Percentiles rank a stretch among this genome's conserved stretches.
Conservation (phyloP, 2,329 filamentous ascomycete species). For the Purpureocillium takamizusanense region DNA sequence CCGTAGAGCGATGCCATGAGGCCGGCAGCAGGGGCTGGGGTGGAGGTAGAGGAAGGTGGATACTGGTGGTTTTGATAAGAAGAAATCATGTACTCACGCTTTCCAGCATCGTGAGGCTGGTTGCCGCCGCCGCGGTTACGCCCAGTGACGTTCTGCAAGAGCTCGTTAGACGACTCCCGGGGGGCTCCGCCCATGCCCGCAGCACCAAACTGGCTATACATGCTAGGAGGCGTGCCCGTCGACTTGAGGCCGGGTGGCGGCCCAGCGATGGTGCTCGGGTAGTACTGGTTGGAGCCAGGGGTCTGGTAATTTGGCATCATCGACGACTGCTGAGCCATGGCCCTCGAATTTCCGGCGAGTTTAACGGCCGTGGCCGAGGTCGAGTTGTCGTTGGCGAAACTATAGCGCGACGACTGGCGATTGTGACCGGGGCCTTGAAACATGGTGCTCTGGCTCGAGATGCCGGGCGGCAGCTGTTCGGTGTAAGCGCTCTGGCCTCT, state of each 20-base stretch:
- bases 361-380: conserved; percentile 50
- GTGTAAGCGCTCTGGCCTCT: conserved; percentile 52
- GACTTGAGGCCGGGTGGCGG: conserved; percentile 94
- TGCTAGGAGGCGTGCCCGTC: conserved; percentile 85
- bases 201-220: conserved; percentile 88
- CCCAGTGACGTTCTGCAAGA: conserved; percentile 76
- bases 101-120: conserved; percentile 75
- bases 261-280: conserved; percentile 76
- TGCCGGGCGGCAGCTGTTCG: conserved; percentile 51
- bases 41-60: conserved; percentile 70
- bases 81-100: conserved; percentile 98
- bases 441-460: conserved; percentile 35
- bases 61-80: conserved; percentile 75
- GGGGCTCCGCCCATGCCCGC: conserved; percentile 59
- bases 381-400: conserved; percentile 70
- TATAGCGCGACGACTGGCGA: conserved; percentile 79
- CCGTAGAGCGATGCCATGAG: conserved; percentile 89
- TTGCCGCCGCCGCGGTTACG: conserved; percentile 56
- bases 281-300: conserved; percentile 62
- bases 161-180: conserved; percentile 56
- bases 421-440: conserved; percentile 61
- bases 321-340: conserved; percentile 78
- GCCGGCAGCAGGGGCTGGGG: conserved; percentile 81
- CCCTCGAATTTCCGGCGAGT: conserved; percentile 66
- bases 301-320: conserved; percentile 68